Conservation (phyloP, 345 rosid genomes). For the Iberis pinnata region DNA sequence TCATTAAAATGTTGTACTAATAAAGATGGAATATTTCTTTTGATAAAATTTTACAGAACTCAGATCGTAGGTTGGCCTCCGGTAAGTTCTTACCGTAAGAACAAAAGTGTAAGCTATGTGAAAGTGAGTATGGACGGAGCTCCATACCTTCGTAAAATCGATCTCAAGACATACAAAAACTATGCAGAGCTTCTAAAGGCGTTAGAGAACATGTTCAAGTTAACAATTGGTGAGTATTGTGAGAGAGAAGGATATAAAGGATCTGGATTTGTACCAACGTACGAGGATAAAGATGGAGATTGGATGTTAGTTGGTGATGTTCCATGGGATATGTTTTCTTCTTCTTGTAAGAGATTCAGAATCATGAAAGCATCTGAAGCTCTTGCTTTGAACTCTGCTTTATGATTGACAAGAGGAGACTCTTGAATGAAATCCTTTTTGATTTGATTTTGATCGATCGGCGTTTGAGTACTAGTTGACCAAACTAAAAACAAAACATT, state of each 20-base stretch:
- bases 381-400: constrained; percentile 24
- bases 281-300: constrained; percentile 77
- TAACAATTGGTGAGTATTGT: constrained; percentile 35
- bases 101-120: constrained; percentile 39
- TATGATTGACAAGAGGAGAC: constrained; percentile 2
- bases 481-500: constrained; percentile 5
- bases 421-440: constrained; percentile 25
- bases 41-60: constrained; percentile 30
- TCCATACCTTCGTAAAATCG: constrained; percentile 66
- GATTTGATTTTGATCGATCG: constrained; percentile 25
- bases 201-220: constrained; percentile 59
- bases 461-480: constrained; percentile 15
- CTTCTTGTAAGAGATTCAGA: constrained; percentile 51
- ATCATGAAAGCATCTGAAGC: constrained; percentile 57
- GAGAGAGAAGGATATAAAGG: constrained; percentile 65
- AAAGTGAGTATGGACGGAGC: constrained; percentile 76
- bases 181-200: constrained; percentile 53
- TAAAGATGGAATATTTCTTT: constrained; percentile 1
- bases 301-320: constrained; percentile 87
- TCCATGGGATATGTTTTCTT: constrained; percentile 67
- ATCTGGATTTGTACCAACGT: constrained; percentile 54
- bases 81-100: constrained; percentile 55
- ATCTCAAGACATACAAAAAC: constrained; percentile 46
- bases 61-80: constrained; percentile 86
- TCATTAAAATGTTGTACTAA: constrained; percentile 14